Evolutionary conservation across 768 basidiomycete genomes (phyloP).

Genomic region (Dentipellis fragilis): DNA sequence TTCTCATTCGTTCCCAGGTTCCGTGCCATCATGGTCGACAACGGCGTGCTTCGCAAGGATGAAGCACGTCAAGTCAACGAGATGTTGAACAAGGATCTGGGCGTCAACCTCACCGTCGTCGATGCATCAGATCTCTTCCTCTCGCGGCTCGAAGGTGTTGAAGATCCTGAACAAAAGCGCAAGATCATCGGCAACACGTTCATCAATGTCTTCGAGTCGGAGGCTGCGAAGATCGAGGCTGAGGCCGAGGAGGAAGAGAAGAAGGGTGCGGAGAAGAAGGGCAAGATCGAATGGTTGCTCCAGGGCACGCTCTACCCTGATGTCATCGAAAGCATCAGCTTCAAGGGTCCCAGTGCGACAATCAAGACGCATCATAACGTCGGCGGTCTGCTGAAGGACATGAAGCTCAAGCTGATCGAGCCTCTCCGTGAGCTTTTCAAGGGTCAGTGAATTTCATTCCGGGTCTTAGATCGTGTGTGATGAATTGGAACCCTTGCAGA

Average conservation of each 20-base stretch:
- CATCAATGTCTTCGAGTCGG: constrained; percentile 94
- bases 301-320: constrained; percentile 99
- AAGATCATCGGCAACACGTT: constrained; percentile 99
- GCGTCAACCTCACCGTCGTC: constrained; percentile 92
- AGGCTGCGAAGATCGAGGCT: constrained; percentile 83
- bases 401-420: constrained; percentile 98
- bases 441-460: constrained; percentile 37
- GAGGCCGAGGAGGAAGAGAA: constrained; percentile 68
- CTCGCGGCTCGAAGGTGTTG: constrained; percentile 75
- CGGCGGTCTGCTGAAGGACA: constrained; percentile 89
- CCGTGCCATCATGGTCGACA: constrained; percentile 99
- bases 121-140: constrained; percentile 95
- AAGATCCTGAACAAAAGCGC: constrained; percentile 94
- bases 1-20: constrained; percentile 43
- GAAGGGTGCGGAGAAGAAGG: constrained; percentile 61
- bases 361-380: constrained; percentile 99
- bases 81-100: constrained; percentile 89
- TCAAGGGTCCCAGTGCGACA: constrained; percentile 97
- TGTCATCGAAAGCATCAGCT: constrained; percentile 98
- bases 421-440: constrained; percentile 97
- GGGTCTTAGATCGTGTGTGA: neutral
- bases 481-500: constrained; percentile 35
- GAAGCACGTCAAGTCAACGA: constrained; percentile 86
- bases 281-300: constrained; percentile 91
- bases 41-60: constrained; percentile 88